Conservation (phyloP, 2,329 filamentous ascomycete genomes). For the Hymenoscyphus repandus region DNA sequence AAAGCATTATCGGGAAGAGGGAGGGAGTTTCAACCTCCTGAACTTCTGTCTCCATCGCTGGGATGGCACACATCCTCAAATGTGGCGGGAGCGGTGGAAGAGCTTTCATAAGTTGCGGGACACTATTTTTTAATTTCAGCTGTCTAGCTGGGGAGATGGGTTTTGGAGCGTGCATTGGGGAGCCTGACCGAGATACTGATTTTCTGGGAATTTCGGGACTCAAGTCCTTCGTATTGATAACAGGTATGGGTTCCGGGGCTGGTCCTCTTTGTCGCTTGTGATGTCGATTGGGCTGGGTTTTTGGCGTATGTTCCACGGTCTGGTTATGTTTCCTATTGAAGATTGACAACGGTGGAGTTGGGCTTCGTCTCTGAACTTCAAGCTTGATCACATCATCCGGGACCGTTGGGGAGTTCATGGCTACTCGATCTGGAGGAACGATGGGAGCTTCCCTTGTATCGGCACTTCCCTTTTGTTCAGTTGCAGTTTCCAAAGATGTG, state of each 20-base stretch:
- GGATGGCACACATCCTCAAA: constrained; percentile 3
- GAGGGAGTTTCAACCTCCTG: constrained; percentile 8
- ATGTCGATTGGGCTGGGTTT: constrained; percentile 6
- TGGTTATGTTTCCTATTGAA: constrained; percentile 7
- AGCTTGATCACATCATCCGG: constrained; percentile 10
- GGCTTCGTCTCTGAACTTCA: neutral
- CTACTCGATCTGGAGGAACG: constrained; percentile 8
- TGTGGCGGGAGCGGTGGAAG: constrained; percentile 28
- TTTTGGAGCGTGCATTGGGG: constrained; percentile 31
- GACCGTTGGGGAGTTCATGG: constrained; percentile 19
- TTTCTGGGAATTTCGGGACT: constrained; percentile 20
- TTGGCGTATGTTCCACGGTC: neutral
- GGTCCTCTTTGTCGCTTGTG: constrained; percentile 3
- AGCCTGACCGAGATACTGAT: constrained; percentile 21
- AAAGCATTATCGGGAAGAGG: constrained; percentile 9
- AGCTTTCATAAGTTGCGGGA: constrained; percentile 32
- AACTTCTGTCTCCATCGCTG: neutral
- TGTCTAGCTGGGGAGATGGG: constrained; percentile 32
- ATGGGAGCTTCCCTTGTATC: constrained; percentile 1
- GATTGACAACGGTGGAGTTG: constrained; percentile 8
- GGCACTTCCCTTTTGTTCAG: neutral
- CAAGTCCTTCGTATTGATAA: constrained; percentile 15
- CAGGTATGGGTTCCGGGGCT: constrained; percentile 1
- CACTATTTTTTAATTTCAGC: constrained; percentile 31
- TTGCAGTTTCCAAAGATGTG: constrained; percentile 8